These are phyloP conservation scores for Carpinus fangiana DNA, from an alignment of 306 rosid genomes.

Conservation along the genomic window DNA sequence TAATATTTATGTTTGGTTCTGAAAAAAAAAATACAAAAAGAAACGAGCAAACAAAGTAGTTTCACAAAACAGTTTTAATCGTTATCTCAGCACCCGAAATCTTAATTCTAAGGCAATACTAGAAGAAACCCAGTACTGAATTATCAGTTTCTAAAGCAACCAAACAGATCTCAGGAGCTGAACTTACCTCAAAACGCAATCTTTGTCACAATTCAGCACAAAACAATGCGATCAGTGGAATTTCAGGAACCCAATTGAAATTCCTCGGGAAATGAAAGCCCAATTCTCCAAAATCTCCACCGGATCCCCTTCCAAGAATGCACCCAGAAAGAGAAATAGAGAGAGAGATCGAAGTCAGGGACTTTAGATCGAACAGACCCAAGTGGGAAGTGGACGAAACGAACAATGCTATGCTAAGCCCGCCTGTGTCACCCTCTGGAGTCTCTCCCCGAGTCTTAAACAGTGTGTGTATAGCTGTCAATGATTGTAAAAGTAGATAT, in stretches of 20 bases:
- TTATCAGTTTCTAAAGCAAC: slow-evolving; percentile 7
- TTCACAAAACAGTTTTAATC: slow-evolving; percentile 7
- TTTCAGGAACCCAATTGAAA: slow-evolving; percentile 31
- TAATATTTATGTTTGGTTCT: neutral
- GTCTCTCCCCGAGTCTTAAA: slow-evolving; percentile 20
- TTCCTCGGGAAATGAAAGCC: slow-evolving; percentile 22
- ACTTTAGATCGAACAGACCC: neutral
- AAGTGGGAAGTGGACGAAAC: neutral
- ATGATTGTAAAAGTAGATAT: slow-evolving; percentile 10
- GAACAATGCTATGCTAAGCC: slow-evolving; percentile 1
- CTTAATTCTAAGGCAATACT: slow-evolving; percentile 5
- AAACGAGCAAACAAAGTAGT: slow-evolving; percentile 9
- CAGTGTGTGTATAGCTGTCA: slow-evolving; percentile 51
- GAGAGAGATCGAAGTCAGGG: slow-evolving; percentile 11
- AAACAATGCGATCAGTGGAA: slow-evolving; percentile 23
- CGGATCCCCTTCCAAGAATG: slow-evolving; percentile 8
- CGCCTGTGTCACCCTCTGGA: slow-evolving; percentile 25
- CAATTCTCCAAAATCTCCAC: slow-evolving; percentile 27
- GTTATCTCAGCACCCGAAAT: slow-evolving; percentile 19
- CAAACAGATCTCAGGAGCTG: slow-evolving; percentile 20
- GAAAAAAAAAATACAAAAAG: neutral
- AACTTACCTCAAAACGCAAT: slow-evolving; percentile 40
- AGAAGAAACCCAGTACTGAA: slow-evolving; percentile 1
- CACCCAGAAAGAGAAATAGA: slow-evolving; percentile 10
- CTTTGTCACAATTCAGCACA: slow-evolving; percentile 18